Base-by-base conservation (phyloP, 805 yeast species). In the Hanseniaspora singularis region DNA sequence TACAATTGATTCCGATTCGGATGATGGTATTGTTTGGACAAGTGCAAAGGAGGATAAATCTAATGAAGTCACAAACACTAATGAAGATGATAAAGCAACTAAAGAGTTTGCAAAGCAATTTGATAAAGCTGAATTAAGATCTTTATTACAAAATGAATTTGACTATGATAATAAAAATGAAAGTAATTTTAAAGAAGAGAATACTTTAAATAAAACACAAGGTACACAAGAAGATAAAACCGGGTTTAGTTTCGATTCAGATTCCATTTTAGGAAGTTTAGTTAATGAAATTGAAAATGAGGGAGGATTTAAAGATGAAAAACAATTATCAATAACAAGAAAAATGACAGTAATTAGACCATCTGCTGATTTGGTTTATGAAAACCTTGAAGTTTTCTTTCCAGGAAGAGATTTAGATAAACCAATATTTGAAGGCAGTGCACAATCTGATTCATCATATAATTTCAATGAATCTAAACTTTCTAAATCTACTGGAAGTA, bases 351-450 rank as follows among this genome's bases (percentile, higher is more conserved):
- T 92, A 14, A 26, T 26, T 26, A 76, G 99, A 59, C 99, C 99
- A 2, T 87, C 97, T 0, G 81, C 95, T 1, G 97, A 89, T 57
- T 94, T 84, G 34, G 81, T 92, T 26, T 92, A 88, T 59, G 85
- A 86, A 48, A 88, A 92, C 55, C 72, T 92, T 51, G 99, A 92
- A 54, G 75, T 76, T 57, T 92, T 83, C 60, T 92, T 92, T 69
- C 98, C 98, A 0, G 73, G 82, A 55, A 79, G 96, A 0, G 89
- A 89, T 62, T 70, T 92, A 51, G 99, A 92, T 59, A 82, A 81
- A 55, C 94, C 96, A 2, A 85, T 92, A 28, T 74, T 89, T 20
- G 94, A 82, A 52, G 77, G 81, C 2, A 71, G 71, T 0, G 64
- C 75, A 4, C 77, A 83, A 0, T 81, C 85, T 1, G 65, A 69